Percentiles rank a stretch among this genome's conserved stretches.
phyloP scores from a whole-genome alignment of 169 alveolate genomes.

The Plasmodium coatneyi region DNA sequence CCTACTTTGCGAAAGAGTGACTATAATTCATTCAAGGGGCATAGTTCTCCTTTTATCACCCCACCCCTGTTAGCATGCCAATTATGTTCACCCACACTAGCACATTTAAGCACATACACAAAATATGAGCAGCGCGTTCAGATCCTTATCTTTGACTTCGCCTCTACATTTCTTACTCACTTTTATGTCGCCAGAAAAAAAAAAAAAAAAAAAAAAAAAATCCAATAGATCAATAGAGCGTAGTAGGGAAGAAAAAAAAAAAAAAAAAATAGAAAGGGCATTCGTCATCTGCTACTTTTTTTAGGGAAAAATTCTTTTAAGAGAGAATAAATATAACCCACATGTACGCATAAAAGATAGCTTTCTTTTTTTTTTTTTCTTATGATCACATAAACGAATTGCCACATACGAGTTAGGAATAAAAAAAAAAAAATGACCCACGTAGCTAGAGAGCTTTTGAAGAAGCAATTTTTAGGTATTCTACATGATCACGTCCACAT shows the following conservation, averaged over 20 bases:
- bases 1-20: background rate
- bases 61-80: background rate
- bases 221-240: background rate
- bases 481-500: background rate
- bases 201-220: background rate
- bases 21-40: background rate
- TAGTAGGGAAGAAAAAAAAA: background rate
- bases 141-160: background rate
- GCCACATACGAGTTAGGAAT: background rate
- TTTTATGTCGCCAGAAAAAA: background rate
- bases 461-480: slow-evolving; percentile 86
- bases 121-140: background rate
- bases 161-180: background rate
- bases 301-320: background rate
- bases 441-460: slow-evolving; percentile 86
- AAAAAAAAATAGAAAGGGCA: background rate
- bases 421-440: slow-evolving; percentile 74
- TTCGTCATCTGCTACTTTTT: background rate
- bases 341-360: background rate
- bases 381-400: background rate
- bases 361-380: background rate
- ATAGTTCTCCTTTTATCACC: background rate
- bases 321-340: background rate
- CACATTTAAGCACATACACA: background rate
- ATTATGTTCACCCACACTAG: background rate